Evolutionary conservation across 2,329 filamentous ascomycete genomes (phyloP).

Genomic region (Verticillium isaacii): DNA sequence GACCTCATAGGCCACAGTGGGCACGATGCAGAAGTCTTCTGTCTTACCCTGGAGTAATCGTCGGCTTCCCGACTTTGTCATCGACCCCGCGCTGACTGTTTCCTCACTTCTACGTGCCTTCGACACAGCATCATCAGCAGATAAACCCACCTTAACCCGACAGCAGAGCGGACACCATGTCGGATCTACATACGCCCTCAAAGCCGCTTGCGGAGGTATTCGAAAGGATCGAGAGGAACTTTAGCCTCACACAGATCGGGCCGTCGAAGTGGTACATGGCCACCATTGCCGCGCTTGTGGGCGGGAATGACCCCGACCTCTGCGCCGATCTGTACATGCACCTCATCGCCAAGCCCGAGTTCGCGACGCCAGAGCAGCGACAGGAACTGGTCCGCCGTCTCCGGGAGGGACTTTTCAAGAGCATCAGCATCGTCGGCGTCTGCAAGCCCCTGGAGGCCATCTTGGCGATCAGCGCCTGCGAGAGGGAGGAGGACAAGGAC

Average conservation of each 20-base stretch:
- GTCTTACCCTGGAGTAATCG: too few species aligned
- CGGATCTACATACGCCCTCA: background rate
- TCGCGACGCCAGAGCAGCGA: constrained; percentile 34
- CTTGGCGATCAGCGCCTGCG: constrained; percentile 46
- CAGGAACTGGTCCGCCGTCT: constrained; percentile 43
- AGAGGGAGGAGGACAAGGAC: constrained; percentile 51
- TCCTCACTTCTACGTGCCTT: background rate
- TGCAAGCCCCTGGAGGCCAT: constrained; percentile 59
- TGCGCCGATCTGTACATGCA: constrained; percentile 51
- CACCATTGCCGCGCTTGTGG: constrained; percentile 7
- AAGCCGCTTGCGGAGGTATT: constrained; percentile 2
- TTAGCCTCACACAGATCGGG: constrained; percentile 5
- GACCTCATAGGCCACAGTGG: too few species aligned
- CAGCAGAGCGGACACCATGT: background rate
- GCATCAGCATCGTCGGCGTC: constrained; percentile 53
- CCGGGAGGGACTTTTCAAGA: constrained; percentile 56
- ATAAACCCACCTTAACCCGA: background rate
- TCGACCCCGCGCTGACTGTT: background rate
- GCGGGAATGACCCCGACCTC: constrained; percentile 32
- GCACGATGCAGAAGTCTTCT: too few species aligned
- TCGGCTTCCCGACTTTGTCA: too few species aligned
- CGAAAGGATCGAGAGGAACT: constrained; percentile 5
- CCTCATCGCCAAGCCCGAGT: constrained; percentile 43
- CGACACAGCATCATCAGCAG: background rate
- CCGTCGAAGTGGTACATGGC: constrained; percentile 11